Conservation (phyloP, 1,284 basidiomycete species). For the Apiotrichum laibachii region DNA sequence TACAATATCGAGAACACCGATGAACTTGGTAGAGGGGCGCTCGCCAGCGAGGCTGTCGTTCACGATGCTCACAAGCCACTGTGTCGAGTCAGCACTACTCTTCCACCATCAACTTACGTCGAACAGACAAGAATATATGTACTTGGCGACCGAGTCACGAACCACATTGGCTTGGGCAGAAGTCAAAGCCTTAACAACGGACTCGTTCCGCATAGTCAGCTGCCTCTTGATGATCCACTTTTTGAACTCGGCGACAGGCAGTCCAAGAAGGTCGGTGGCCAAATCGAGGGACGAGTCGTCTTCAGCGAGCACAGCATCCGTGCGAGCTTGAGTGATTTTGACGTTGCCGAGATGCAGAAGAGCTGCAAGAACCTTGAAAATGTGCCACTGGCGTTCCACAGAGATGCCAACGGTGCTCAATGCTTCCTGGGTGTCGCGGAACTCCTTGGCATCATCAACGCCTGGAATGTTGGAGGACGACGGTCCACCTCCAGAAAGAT, state of each 20-base stretch:
- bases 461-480: conserved; percentile 79
- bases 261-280: conserved; percentile 84
- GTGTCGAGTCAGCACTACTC: conserved; percentile 2
- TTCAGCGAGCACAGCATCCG: conserved; percentile 80
- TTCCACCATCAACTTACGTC: conserved; percentile 50
- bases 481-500: conserved; percentile 89
- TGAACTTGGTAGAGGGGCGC: conserved; percentile 93
- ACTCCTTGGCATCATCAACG: conserved; percentile 95
- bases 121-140: conserved; percentile 97
- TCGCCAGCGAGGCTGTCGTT: conserved; percentile 94
- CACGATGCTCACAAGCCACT: conserved; percentile 96
- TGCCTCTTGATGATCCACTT: conserved; percentile 99
- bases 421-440: conserved; percentile 87
- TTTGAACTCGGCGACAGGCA: conserved; percentile 91
- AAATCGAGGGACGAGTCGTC: conserved; percentile 76
- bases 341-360: conserved; percentile 96
- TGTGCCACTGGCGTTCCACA: conserved; percentile 96
- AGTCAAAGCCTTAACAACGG: conserved; percentile 85
- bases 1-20: conserved; percentile 86
- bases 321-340: conserved; percentile 76
- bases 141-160: conserved; percentile 94
- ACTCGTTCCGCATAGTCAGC: conserved; percentile 89
- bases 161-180: conserved; percentile 91
- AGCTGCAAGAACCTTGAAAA: conserved; percentile 90
- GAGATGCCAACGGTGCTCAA: conserved; percentile 95